A percentile compares a stretch with the other conserved stretches of the same genome.
phyloP scores from a whole-genome alignment of 345 rosid genomes.

The Salix udensis region DNA sequence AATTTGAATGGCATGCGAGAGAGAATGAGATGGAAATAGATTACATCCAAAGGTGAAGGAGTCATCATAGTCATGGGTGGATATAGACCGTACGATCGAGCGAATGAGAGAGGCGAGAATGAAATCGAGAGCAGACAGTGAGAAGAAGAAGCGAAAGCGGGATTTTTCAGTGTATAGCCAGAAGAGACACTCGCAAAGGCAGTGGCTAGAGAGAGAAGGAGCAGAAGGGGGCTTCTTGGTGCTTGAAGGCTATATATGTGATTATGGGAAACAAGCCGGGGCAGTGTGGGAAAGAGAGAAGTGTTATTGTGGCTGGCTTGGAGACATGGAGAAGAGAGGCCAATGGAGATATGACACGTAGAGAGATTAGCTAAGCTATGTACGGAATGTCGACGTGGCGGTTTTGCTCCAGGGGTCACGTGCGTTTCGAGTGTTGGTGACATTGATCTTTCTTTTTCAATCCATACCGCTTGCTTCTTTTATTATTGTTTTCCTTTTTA shows the following conservation, averaged over 20 bases:
- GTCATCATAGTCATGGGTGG: slow-evolving; percentile 75
- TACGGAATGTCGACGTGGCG: slow-evolving; percentile 23
- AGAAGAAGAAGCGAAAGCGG: slow-evolving; percentile 19
- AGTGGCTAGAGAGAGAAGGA: slow-evolving; percentile 27
- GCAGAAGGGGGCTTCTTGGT: slow-evolving; percentile 1
- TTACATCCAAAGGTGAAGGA: slow-evolving; percentile 76
- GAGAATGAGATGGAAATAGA: slow-evolving; percentile 16
- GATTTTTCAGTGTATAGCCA: slow-evolving; percentile 11
- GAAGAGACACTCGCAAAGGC: slow-evolving; percentile 22
- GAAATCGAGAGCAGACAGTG: not conserved
- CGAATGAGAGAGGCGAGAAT: slow-evolving; percentile 11
- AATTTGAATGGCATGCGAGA: slow-evolving; percentile 9
- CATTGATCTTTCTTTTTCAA: not conserved
- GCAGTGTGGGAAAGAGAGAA: slow-evolving; percentile 8
- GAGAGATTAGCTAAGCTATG: not conserved
- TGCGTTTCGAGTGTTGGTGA: slow-evolving; percentile 14
- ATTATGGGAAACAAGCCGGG: slow-evolving; percentile 1
- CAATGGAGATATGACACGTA: slow-evolving; percentile 33
- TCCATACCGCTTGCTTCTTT: no score
- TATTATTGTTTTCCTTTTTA: no score
- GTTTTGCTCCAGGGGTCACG: slow-evolving; percentile 8
- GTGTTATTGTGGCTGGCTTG: not conserved
- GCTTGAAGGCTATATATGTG: slow-evolving; percentile 32
- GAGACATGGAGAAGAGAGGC: slow-evolving; percentile 12
- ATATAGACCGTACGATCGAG: slow-evolving; percentile 37